A percentile compares a stretch with the other conserved stretches of the same genome.
phyloP scores from a whole-genome alignment of 805 yeast species.

The Maudiozyma turicensis region DNA sequence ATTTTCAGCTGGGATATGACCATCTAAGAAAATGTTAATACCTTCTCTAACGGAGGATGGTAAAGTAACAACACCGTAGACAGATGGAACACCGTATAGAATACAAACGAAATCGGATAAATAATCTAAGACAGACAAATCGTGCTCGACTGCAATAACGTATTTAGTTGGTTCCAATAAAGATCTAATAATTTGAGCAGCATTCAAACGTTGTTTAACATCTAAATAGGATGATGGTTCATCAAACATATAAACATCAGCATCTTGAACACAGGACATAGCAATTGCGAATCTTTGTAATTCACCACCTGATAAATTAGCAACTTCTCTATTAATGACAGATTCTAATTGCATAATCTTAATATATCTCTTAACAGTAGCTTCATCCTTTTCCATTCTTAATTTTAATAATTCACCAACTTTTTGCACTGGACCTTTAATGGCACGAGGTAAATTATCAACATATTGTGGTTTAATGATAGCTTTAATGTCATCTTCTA shows the following conservation, averaged over 20 bases:
- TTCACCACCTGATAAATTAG: conserved; percentile 94
- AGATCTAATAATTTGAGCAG: conserved; percentile 89
- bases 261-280: conserved; percentile 90
- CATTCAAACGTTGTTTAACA: conserved; percentile 97
- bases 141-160: conserved; percentile 97
- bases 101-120: conserved; percentile 95
- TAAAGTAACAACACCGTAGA: conserved; percentile 95
- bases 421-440: conserved; percentile 77
- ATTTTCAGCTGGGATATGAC: conserved; percentile 94
- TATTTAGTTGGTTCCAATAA: conserved; percentile 66
- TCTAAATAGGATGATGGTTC: conserved; percentile 98
- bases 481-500: conserved; percentile 93
- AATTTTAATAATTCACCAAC: conserved; percentile 78
- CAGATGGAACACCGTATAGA: conserved; percentile 95
- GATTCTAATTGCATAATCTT: conserved; percentile 63
- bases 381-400: conserved; percentile 59
- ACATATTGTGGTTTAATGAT: conserved; percentile 98
- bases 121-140: conserved; percentile 93
- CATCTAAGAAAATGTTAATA: conserved; percentile 95
- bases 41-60: conserved; percentile 98
- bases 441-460: conserved; percentile 93
- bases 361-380: conserved; percentile 54
- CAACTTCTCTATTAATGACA: conserved; percentile 79
- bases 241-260: conserved; percentile 97
- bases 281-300: conserved; percentile 97